A percentile compares a stretch with the other conserved stretches of the same genome.
phyloP scores from a whole-genome alignment of 1,139 yeast species.

The Nakaseomyces bracarensis region DNA sequence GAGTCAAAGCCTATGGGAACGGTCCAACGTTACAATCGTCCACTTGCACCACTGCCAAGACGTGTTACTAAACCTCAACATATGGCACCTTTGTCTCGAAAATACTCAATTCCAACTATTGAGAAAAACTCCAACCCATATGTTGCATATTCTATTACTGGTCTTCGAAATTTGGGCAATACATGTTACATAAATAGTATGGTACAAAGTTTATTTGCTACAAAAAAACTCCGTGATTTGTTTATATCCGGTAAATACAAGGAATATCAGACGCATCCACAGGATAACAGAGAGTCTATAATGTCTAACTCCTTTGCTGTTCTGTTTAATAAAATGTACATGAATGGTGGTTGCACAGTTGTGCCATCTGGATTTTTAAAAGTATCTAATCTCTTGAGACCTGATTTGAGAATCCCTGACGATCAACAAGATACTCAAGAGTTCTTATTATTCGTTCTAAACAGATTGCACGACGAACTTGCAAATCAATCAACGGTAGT shows the following conservation, averaged over 20 bases:
- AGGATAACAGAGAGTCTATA: constrained; percentile 26
- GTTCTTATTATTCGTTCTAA: constrained; percentile 56
- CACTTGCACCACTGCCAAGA: constrained; percentile 9
- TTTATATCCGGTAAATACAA: constrained; percentile 40
- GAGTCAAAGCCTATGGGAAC: constrained; percentile 1
- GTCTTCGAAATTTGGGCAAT: constrained; percentile 59
- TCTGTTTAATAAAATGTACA: constrained; percentile 40
- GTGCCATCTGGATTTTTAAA: constrained; percentile 59
- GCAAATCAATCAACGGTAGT: constrained; percentile 36
- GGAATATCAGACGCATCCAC: constrained; percentile 34
- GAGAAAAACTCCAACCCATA: constrained; percentile 35
- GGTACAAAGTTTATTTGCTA: constrained; percentile 55
- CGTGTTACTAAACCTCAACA: not conserved
- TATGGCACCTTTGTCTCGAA: not conserved
- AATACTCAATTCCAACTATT: constrained; percentile 31
- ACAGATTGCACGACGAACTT: constrained; percentile 61
- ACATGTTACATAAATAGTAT: constrained; percentile 69
- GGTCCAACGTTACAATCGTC: not conserved
- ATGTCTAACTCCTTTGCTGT: constrained; percentile 43
- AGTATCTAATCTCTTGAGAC: constrained; percentile 46
- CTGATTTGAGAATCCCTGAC: constrained; percentile 57
- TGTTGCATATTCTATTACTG: constrained; percentile 46
- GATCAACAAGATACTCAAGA: constrained; percentile 81
- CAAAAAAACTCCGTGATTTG: constrained; percentile 38
- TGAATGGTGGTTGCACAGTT: constrained; percentile 52